Percentiles rank a stretch among this genome's conserved stretches.
Conservation (phyloP, 2,329 filamentous ascomycete genomes). For the Phaeosphaeria sp. region DNA sequence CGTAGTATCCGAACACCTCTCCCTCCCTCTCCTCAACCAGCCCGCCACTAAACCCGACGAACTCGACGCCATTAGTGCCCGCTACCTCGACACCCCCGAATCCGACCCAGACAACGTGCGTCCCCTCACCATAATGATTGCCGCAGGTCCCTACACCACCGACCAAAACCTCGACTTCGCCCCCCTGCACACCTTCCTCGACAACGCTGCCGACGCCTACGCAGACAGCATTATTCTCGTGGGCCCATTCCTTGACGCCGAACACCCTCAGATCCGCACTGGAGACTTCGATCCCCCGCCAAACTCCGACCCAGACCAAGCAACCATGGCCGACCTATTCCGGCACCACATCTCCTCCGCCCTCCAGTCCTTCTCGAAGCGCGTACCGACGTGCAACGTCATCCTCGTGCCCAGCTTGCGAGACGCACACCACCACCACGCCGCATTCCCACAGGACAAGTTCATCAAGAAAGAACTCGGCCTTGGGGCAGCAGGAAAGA, state of each 20-base stretch:
- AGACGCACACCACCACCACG: slow-evolving; percentile 80
- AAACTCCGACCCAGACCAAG: slow-evolving; percentile 67
- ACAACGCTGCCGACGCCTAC: slow-evolving; percentile 74
- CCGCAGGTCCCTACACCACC: slow-evolving; percentile 87
- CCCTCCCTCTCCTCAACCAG: slow-evolving; percentile 75
- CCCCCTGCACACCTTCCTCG: slow-evolving; percentile 81
- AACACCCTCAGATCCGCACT: slow-evolving; percentile 83
- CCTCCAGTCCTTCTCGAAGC: slow-evolving; percentile 71
- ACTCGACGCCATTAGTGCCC: slow-evolving; percentile 72
- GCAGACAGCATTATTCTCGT: slow-evolving; percentile 81
- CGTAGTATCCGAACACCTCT: slow-evolving; percentile 76
- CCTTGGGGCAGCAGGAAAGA: slow-evolving; percentile 67
- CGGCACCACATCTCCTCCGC: slow-evolving; percentile 77
- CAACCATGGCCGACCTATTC: slow-evolving; percentile 84
- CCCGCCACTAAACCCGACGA: slow-evolving; percentile 73
- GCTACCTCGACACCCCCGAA: slow-evolving; percentile 68
- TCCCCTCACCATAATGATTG: slow-evolving; percentile 79
- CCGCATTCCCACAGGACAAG: slow-evolving; percentile 83
- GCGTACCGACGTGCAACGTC: slow-evolving; percentile 80
- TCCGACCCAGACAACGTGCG: slow-evolving; percentile 58
- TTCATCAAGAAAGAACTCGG: slow-evolving; percentile 75
- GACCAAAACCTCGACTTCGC: slow-evolving; percentile 93
- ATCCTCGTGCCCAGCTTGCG: slow-evolving; percentile 84
- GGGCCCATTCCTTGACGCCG: slow-evolving; percentile 89
- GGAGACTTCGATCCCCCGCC: slow-evolving; percentile 55